Conservation (phyloP, 2,329 filamentous ascomycete genomes). For the Pochonia chlamydosporia region DNA sequence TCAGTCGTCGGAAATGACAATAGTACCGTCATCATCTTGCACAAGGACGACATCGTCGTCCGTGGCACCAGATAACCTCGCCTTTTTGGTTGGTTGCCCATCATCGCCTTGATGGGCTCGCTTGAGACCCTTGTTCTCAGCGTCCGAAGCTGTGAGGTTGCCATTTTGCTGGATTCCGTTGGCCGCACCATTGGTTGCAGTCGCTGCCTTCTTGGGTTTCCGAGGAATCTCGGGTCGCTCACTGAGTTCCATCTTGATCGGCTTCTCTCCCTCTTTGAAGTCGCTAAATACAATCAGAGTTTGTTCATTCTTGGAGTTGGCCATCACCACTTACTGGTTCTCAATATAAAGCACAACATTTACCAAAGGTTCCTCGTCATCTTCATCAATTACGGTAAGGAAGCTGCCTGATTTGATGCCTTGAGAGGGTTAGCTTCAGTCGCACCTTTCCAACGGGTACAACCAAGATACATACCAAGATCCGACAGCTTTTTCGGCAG, state of each 20-base stretch:
- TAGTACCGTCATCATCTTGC: constrained; percentile 53
- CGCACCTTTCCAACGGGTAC: background rate
- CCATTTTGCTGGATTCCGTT: constrained; percentile 33
- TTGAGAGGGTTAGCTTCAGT: constrained; percentile 20
- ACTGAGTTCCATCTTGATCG: constrained; percentile 42
- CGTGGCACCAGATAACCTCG: constrained; percentile 30
- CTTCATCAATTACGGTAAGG: constrained; percentile 79
- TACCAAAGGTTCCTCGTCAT: constrained; percentile 67
- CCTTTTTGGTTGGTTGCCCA: constrained; percentile 42
- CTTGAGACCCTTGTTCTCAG: constrained; percentile 36
- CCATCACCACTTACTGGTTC: constrained; percentile 45
- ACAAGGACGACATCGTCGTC: constrained; percentile 40
- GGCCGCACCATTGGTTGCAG: constrained; percentile 33
- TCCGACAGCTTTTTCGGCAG: constrained; percentile 72
- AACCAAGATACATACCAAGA: constrained; percentile 46
- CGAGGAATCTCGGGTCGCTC: constrained; percentile 45
- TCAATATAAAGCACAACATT: constrained; percentile 72
- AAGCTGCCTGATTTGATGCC: constrained; percentile 68
- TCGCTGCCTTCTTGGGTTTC: constrained; percentile 40
- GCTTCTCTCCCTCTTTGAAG: constrained; percentile 42
- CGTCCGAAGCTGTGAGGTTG: constrained; percentile 29
- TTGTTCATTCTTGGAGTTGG: background rate
- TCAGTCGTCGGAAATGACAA: constrained; percentile 62
- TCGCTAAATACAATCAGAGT: constrained; percentile 26
- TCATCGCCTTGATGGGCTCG: constrained; percentile 38